Conservation (phyloP, 306 rosid genomes). For the Cicer pinnatifidum region DNA sequence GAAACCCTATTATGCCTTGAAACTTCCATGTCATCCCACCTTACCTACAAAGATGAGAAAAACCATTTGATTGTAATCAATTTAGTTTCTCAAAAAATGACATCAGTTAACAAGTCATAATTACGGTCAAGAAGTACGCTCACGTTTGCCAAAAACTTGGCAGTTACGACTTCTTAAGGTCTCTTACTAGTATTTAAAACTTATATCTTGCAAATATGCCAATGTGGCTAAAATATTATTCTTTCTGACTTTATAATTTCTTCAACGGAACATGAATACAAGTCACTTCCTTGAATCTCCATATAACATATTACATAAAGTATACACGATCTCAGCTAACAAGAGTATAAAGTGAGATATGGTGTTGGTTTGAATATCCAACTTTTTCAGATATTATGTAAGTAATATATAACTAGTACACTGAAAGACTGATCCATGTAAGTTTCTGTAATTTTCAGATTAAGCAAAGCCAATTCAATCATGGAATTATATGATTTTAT, state of each 20-base stretch:
- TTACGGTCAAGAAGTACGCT: not conserved
- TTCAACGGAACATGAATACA: not conserved
- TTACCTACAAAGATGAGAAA: constrained; percentile 59
- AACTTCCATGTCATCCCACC: constrained; percentile 89
- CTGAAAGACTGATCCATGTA: too few relatives aligned
- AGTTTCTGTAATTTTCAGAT: too few relatives aligned
- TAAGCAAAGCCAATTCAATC: not conserved
- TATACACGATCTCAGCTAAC: too few relatives aligned
- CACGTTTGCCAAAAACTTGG: not conserved
- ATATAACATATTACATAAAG: not conserved
- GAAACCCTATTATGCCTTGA: constrained; percentile 85
- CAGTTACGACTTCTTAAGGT: not conserved
- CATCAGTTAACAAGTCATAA: not conserved
- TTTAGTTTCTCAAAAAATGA: not conserved
- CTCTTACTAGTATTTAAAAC: not conserved
- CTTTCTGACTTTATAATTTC: not conserved
- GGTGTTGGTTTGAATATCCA: not conserved
- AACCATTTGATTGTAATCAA: constrained; percentile 23
- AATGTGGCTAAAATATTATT: not conserved
- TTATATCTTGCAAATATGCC: not conserved
- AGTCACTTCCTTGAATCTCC: constrained; percentile 11
- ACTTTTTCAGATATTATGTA: too few relatives aligned
- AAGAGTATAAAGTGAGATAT: not conserved
- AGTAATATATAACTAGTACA: too few relatives aligned
- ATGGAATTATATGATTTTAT: not conserved